A percentile compares a stretch with the other conserved stretches of the same genome.
Evolutionary conservation across 169 alveolate species (phyloP).

Genomic region (Ophryocystis elektroscirrha): DNA sequence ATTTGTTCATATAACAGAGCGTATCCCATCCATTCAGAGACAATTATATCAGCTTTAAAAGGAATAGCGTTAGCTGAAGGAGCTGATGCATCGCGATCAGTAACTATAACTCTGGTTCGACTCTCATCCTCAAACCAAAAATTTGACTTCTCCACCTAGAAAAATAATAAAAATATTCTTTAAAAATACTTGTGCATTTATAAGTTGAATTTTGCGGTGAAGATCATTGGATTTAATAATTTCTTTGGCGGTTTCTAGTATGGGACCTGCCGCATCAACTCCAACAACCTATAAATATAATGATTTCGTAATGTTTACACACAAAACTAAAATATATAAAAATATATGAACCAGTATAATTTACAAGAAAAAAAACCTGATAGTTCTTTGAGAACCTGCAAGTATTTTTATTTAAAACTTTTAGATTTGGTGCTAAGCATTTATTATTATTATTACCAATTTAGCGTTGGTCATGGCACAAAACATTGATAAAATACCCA

Average conservation of each 20-base stretch:
- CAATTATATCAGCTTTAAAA: conserved; percentile 39
- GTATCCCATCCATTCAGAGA: conserved; percentile 68
- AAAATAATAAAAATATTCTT: no score
- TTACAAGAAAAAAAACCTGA: background rate
- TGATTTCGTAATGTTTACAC: no score
- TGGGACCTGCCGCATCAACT: no score
- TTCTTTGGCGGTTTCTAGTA: no score
- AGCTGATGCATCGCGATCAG: no score
- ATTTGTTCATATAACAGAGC: conserved; percentile 51
- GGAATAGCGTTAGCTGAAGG: background rate
- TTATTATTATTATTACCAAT: conserved; percentile 16
- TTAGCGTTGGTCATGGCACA: conserved; percentile 63
- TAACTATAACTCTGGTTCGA: no score
- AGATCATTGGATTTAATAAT: no score
- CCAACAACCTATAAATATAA: no score
- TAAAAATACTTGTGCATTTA: no score
- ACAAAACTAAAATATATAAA: background rate
- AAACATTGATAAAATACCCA: conserved; percentile 49
- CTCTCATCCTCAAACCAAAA: no score
- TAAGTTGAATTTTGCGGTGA: no score
- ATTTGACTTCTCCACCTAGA: no score
- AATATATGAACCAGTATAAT: background rate
- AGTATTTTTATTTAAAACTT: background rate
- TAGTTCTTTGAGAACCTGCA: background rate
- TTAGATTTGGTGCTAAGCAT: background rate